phyloP scores from a whole-genome alignment of 163 green algal species.

The Scenedesmus sp. region DNA sequence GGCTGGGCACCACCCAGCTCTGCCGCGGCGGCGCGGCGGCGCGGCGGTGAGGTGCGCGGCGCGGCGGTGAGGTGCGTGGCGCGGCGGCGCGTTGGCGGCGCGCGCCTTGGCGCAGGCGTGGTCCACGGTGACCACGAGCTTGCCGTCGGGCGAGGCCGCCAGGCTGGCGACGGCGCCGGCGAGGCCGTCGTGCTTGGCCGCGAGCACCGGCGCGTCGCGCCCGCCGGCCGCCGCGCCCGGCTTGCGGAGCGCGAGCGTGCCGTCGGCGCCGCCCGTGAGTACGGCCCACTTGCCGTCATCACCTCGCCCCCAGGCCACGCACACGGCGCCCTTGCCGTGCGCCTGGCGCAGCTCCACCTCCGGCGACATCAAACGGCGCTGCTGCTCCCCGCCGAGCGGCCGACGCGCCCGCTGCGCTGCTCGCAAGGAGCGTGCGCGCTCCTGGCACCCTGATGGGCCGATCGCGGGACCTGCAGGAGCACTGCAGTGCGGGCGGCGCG shows the following conservation, averaged over 20 bases:
- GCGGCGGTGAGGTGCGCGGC: neutral
- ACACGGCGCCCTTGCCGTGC: neutral
- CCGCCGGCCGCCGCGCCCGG: too few species aligned
- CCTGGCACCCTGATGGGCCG: too few species aligned
- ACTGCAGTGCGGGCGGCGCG: too few species aligned
- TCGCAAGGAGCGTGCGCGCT: too few species aligned
- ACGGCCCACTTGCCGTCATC: neutral
- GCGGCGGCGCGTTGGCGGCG: neutral
- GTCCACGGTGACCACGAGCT: conserved; percentile 11
- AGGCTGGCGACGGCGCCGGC: neutral
- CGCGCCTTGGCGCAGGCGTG: conserved; percentile 48
- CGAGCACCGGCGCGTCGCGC: neutral
- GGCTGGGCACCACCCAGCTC: neutral
- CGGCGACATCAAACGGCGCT: too few species aligned
- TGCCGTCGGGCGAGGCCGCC: conserved; percentile 16
- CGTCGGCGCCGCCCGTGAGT: conserved; percentile 12
- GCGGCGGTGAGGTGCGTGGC: neutral
- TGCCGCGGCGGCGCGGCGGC: neutral
- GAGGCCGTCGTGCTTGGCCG: conserved; percentile 2
- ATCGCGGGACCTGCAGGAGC: too few species aligned
- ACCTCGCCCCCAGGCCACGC: neutral
- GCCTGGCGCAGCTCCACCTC: neutral
- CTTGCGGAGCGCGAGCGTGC: neutral
- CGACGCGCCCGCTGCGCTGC: too few species aligned
- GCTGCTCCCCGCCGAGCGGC: too few species aligned